These are phyloP conservation scores for Barnettozyma sucrosica DNA, from an alignment of 805 yeast genomes.

Conservation along the genomic window DNA sequence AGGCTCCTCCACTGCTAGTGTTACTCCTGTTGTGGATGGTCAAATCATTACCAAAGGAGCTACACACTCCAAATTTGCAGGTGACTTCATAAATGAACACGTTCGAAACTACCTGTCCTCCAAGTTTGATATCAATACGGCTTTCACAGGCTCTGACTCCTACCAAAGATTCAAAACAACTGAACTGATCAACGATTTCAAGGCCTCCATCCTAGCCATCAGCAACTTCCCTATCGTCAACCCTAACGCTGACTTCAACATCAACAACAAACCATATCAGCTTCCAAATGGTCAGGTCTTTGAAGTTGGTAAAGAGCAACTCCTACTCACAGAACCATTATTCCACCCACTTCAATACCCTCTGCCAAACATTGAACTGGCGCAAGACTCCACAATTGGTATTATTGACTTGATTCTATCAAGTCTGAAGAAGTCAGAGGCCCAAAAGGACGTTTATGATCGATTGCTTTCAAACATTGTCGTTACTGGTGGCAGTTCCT, in stretches of 20 bases:
- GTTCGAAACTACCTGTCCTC: constrained; percentile 42
- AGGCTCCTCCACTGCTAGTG: constrained; percentile 63
- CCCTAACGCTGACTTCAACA: constrained; percentile 28
- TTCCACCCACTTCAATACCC: constrained; percentile 57
- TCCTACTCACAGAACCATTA: constrained; percentile 56
- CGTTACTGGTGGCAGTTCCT: constrained; percentile 66
- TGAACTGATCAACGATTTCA: constrained; percentile 43
- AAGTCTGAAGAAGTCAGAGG: constrained; percentile 38
- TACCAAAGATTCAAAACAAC: constrained; percentile 34
- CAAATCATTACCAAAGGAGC: constrained; percentile 60
- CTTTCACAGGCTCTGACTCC: constrained; percentile 30
- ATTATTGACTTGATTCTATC: constrained; percentile 35
- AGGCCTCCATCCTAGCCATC: constrained; percentile 34
- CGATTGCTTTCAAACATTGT: constrained; percentile 58
- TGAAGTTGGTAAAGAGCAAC: constrained; percentile 47
- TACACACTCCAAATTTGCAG: constrained; percentile 69
- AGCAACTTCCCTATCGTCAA: constrained; percentile 35
- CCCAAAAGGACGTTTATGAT: constrained; percentile 34
- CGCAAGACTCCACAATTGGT: constrained; percentile 18
- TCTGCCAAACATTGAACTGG: constrained; percentile 30
- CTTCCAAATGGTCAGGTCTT: constrained; percentile 50
- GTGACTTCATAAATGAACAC: constrained; percentile 74
- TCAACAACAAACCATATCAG: constrained; percentile 43
- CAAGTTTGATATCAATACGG: constrained; percentile 21
- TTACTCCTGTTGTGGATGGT: constrained; percentile 78